Conservation (phyloP, 805 yeast genomes). For the Wickerhamiella kurtzmanii region DNA sequence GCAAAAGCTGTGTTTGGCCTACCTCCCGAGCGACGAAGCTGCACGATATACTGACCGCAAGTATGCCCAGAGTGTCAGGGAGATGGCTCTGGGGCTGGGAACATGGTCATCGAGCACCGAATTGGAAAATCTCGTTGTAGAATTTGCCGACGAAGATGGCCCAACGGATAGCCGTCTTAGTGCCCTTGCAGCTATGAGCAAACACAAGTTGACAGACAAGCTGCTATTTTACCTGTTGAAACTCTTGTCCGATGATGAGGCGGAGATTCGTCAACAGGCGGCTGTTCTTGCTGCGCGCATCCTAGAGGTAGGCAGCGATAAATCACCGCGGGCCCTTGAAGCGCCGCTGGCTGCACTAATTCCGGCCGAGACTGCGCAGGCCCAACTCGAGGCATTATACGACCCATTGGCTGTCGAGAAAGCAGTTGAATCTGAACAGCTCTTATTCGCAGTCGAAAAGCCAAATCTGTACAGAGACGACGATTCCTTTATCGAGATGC, state of each 20-base stretch:
- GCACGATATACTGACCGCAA: slow-evolving; percentile 5
- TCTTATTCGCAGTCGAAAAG: slow-evolving; percentile 53
- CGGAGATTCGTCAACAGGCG: slow-evolving; percentile 38
- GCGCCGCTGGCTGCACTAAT: slow-evolving; percentile 5
- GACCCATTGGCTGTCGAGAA: slow-evolving; percentile 16
- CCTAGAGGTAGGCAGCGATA: neutral
- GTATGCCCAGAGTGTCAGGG: neutral
- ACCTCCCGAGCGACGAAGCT: slow-evolving; percentile 1
- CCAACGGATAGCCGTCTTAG: slow-evolving; percentile 36
- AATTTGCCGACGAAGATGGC: slow-evolving; percentile 30
- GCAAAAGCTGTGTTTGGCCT: neutral
- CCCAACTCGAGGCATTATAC: slow-evolving; percentile 5
- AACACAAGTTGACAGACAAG: neutral
- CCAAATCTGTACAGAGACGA: slow-evolving; percentile 52
- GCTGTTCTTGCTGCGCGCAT: slow-evolving; percentile 20
- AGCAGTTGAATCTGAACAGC: slow-evolving; percentile 22
- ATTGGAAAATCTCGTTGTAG: slow-evolving; percentile 24
- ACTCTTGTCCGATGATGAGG: slow-evolving; percentile 48
- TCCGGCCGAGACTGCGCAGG: slow-evolving; percentile 4
- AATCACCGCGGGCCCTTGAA: slow-evolving; percentile 11
- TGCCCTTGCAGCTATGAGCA: slow-evolving; percentile 31
- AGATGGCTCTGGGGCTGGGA: neutral
- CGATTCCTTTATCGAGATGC: slow-evolving; percentile 21
- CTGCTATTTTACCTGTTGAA: slow-evolving; percentile 13
- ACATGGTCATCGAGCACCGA: neutral